Percentiles rank a stretch among this genome's conserved stretches.
phyloP scores from a whole-genome alignment of 345 rosid species.

The Camelina laxa region DNA sequence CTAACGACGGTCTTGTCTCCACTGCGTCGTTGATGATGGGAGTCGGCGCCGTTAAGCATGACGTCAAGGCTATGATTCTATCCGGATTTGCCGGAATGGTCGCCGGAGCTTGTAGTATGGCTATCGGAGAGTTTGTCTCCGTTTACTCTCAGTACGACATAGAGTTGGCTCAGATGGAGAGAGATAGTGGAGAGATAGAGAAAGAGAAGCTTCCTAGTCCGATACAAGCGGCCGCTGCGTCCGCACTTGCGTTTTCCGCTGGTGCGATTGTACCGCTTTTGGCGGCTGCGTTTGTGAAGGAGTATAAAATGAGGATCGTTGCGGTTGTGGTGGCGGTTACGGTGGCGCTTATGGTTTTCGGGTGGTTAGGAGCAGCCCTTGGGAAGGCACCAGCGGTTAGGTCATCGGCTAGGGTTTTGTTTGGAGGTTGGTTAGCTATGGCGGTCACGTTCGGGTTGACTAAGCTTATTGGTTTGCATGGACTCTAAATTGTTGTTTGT shows the following conservation, averaged over 20 bases:
- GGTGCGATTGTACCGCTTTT: constrained; percentile 89
- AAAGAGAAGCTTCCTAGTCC: constrained; percentile 75
- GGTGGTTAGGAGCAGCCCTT: constrained; percentile 79
- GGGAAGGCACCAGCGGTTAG: constrained; percentile 67
- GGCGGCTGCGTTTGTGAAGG: constrained; percentile 76
- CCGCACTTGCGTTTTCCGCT: constrained; percentile 75
- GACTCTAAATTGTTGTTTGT: constrained; percentile 43
- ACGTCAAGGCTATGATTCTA: constrained; percentile 77
- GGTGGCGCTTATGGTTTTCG: constrained; percentile 65
- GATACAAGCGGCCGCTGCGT: constrained; percentile 80
- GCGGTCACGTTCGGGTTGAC: constrained; percentile 86
- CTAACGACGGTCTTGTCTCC: constrained; percentile 89
- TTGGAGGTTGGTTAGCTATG: constrained; percentile 97
- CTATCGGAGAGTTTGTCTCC: constrained; percentile 92
- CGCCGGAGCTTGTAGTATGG: constrained; percentile 98
- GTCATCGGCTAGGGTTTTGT: constrained; percentile 69
- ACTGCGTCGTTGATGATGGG: constrained; percentile 94
- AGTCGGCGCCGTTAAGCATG: constrained; percentile 83
- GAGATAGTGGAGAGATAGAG: constrained; percentile 47
- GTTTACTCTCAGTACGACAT: constrained; percentile 87
- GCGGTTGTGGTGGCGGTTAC: constrained; percentile 68
- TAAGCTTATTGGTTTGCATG: constrained; percentile 73
- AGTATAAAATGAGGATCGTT: constrained; percentile 63
- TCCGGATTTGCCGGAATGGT: constrained; percentile 89
- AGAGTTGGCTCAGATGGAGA: constrained; percentile 72